Evolutionary conservation across 2,329 filamentous ascomycete species (phyloP), one percentile per base, ranked within the genome.

Genomic region (Fusarium marasasianum): DNA sequence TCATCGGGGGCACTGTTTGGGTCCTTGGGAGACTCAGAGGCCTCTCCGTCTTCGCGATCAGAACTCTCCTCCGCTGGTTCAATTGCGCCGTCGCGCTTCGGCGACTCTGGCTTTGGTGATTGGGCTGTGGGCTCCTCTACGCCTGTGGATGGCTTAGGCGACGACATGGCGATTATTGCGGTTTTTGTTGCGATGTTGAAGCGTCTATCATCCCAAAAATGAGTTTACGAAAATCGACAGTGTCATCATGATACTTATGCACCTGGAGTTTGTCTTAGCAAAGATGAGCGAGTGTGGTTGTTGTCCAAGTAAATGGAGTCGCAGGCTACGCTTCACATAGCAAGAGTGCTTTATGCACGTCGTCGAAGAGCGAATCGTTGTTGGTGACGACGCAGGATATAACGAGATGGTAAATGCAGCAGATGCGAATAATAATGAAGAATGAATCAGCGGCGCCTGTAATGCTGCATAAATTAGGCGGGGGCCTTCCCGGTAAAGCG

Each of bases 231-330:
- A 77, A 81, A 76, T 65, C 70, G 66, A 74, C 66, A 76, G 63
- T 73, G 75, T 78, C 77, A 77, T 81, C 73, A 66, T 82, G 80
- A 82, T 82, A 82, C 81, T 80, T 81, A 81, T 82, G 81, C 81
- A 83, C 81, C 81, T 83, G 73, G 76, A 74, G 75, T 81, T 80
- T 78, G 67, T 71, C 80, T 80, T 79, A 79, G 76, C 73, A 78
- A 69, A 74, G 55, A 54, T 58, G 66, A 55, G 58, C 47, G 66
- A 41, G 38, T 37, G 24, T 60, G 24, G 33, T 40, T 40, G 38
- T 54, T 58, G 50, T 56, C 71, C 53, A 60, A 70, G 60, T 55
- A 10, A 60, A 66, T 57, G 56, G 40, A 60, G 38, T 69, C 54
- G 61, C 71, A 37, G 43, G 53, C 58, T 69, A 54, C 45, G 66